Percentiles rank a stretch among this genome's conserved stretches.
These are phyloP conservation scores for Exobasidium cylindrosporum DNA, from an alignment of 1,284 basidiomycete species.

Conservation along the genomic window DNA sequence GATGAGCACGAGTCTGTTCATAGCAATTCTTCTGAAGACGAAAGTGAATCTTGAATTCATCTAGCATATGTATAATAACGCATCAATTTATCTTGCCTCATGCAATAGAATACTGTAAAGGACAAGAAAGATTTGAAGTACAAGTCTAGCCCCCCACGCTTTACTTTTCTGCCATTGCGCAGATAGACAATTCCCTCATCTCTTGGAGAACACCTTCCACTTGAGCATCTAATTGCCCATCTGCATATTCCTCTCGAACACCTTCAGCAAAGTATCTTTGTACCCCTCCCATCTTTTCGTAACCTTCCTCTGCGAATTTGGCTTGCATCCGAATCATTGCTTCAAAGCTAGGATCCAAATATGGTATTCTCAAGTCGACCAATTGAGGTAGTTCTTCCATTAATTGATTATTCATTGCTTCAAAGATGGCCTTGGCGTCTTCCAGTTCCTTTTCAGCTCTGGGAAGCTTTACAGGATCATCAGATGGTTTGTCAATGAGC, in stretches of 20 bases:
- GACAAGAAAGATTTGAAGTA: background rate
- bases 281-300: conserved; percentile 94
- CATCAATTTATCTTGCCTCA: background rate
- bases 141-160: too few species aligned
- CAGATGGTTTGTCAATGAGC: conserved; percentile 84
- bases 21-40: background rate
- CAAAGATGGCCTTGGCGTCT: conserved; percentile 87
- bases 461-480: conserved; percentile 87
- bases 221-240: conserved; percentile 84
- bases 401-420: conserved; percentile 86
- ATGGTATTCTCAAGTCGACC: conserved; percentile 90
- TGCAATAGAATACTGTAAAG: background rate
- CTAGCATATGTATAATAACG: background rate
- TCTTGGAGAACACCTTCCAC: conserved; percentile 90
- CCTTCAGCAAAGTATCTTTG: conserved; percentile 67
- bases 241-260: conserved; percentile 74
- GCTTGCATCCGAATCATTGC: conserved; percentile 94
- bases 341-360: conserved; percentile 97
- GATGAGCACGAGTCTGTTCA: conserved; percentile 8
- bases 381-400: conserved; percentile 86
- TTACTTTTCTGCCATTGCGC: conserved; percentile 41
- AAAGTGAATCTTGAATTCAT: background rate
- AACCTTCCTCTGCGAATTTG: conserved; percentile 94
- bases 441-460: conserved; percentile 92
- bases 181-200: conserved; percentile 90